Evolutionary conservation across 78 protist genomes (phyloP).

Genomic region (Dictyostelium capitatum): DNA sequence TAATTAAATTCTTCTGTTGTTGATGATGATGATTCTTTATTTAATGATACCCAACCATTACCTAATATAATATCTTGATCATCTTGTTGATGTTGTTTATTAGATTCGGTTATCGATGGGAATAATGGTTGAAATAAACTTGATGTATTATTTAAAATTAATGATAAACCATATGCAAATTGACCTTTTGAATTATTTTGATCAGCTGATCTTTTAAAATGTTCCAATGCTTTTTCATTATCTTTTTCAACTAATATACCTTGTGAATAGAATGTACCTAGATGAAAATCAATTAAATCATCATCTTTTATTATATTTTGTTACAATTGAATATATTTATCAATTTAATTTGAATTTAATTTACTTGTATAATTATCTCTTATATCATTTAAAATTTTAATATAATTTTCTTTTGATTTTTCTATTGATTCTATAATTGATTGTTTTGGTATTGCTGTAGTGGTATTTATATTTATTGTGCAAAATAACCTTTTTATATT

Average conservation of each 20-base stretch:
- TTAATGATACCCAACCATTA: conserved; percentile 64
- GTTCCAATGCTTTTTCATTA: conserved; percentile 3
- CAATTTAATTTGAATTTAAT: background rate
- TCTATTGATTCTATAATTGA: too few species aligned
- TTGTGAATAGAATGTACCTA: conserved; percentile 57
- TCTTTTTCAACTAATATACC: conserved; percentile 26
- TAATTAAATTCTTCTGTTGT: background rate
- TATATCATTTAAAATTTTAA: background rate
- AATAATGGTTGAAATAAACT: conserved; percentile 37
- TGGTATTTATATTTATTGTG: too few species aligned
- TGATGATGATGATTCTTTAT: background rate
- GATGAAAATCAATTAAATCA: conserved; percentile 43
- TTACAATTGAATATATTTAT: conserved; percentile 24
- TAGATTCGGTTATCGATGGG: background rate
- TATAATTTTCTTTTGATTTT: background rate
- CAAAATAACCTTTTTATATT: background rate
- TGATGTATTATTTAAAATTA: background rate
- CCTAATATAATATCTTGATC: conserved; percentile 7
- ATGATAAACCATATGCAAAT: conserved; percentile 46
- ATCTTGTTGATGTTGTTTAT: background rate
- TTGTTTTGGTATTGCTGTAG: background rate
- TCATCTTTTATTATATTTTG: conserved; percentile 27
- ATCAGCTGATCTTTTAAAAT: conserved; percentile 49
- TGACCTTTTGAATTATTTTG: conserved; percentile 59
- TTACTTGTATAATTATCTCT: background rate